A percentile compares a stretch with the other conserved stretches of the same genome.
Evolutionary conservation across 805 yeast genomes (phyloP).

Genomic region (Wickerhamiella allomyrinae): DNA sequence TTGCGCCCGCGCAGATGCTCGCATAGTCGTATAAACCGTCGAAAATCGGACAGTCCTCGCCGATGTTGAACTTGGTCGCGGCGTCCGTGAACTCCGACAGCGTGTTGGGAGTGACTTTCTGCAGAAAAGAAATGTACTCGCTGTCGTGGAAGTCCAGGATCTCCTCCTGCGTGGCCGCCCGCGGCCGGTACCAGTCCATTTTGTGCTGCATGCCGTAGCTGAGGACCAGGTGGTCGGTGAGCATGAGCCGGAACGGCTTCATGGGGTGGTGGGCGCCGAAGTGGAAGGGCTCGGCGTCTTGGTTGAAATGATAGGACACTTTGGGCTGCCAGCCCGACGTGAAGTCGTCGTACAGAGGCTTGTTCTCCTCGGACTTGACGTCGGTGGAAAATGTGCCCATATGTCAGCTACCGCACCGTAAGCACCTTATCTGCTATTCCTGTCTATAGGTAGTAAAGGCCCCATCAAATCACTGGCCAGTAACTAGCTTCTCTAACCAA

Average conservation of each 20-base stretch:
- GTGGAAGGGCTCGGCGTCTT: constrained; percentile 65
- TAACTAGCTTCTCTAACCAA: no score
- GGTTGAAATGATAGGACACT: constrained; percentile 82
- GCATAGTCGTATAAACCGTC: constrained; percentile 88
- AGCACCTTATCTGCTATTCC: no score
- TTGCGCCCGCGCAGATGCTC: constrained; percentile 75
- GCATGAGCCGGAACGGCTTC: constrained; percentile 90
- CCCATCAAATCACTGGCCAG: no score
- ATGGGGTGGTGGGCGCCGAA: constrained; percentile 95
- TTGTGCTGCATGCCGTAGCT: constrained; percentile 73
- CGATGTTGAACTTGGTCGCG: constrained; percentile 66
- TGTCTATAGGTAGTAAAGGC: no score
- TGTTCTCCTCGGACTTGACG: constrained; percentile 27
- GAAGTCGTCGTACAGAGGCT: constrained; percentile 36
- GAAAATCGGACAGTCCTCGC: constrained; percentile 88
- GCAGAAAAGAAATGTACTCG: constrained; percentile 69
- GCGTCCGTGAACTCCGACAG: constrained; percentile 42
- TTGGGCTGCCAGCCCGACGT: constrained; percentile 10
- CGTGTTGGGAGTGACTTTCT: constrained; percentile 63
- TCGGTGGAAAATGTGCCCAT: constrained; percentile 29
- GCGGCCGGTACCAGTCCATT: constrained; percentile 80
- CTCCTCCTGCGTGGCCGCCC: constrained; percentile 71
- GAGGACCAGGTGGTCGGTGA: constrained; percentile 81
- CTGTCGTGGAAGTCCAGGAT: constrained; percentile 70
- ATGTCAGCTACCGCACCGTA: neutral